These are phyloP conservation scores for Geotrichum candidum DNA, from an alignment of 1,139 yeast species.

Conservation along the genomic window DNA sequence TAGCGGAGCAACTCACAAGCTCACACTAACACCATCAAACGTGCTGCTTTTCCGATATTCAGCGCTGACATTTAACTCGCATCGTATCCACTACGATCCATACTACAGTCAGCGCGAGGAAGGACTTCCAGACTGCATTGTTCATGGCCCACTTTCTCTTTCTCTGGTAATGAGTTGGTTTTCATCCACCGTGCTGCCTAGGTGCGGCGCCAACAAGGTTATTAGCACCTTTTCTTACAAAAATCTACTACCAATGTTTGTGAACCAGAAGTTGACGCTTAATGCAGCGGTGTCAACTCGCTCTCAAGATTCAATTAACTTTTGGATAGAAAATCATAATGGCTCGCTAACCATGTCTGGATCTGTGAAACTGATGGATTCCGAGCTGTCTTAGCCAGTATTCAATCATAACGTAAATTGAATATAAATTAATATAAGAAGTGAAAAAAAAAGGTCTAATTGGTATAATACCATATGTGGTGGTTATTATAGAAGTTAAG, in stretches of 20 bases:
- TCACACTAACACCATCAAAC: slow-evolving; percentile 30
- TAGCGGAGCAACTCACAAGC: slow-evolving; percentile 18
- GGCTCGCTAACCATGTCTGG: slow-evolving; percentile 28
- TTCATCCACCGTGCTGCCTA: slow-evolving; percentile 20
- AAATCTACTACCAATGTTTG: slow-evolving; percentile 47
- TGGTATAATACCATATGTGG: neutral
- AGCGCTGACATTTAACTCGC: slow-evolving; percentile 73
- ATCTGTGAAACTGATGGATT: slow-evolving; percentile 15
- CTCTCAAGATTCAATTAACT: slow-evolving; percentile 22
- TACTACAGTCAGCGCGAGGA: slow-evolving; percentile 50
- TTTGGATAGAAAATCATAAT: slow-evolving; percentile 33
- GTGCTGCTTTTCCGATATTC: slow-evolving; percentile 54
- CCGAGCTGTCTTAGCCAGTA: neutral
- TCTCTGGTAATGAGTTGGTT: slow-evolving; percentile 54
- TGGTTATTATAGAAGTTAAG: neutral
- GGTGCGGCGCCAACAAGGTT: slow-evolving; percentile 16
- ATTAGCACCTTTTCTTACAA: slow-evolving; percentile 42
- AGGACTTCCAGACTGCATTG: slow-evolving; percentile 53
- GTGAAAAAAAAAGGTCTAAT: neutral
- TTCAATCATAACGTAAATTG: neutral
- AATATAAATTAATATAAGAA: neutral
- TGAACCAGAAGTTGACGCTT: slow-evolving; percentile 31
- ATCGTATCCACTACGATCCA: slow-evolving; percentile 69
- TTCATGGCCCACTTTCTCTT: slow-evolving; percentile 78
- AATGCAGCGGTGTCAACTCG: slow-evolving; percentile 20